phyloP scores from a whole-genome alignment of 768 basidiomycete genomes.

The Termitomyces heimii region DNA sequence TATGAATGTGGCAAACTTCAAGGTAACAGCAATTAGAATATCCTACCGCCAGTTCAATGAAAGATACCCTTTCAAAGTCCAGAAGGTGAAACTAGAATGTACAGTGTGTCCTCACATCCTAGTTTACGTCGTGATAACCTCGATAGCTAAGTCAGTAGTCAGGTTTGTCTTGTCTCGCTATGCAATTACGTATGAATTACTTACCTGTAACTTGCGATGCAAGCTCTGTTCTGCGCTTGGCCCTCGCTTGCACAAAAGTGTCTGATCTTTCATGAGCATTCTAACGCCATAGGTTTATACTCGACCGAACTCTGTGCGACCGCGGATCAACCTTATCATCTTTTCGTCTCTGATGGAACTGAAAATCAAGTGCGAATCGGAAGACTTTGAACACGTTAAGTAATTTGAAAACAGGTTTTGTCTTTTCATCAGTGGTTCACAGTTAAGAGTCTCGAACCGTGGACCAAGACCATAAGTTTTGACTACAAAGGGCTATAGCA shows the following conservation, averaged over 20 bases:
- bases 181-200: background rate
- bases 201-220: background rate
- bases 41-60: conserved; percentile 19
- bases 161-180: conserved; percentile 4
- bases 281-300: conserved; percentile 32
- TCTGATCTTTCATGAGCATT: conserved; percentile 41
- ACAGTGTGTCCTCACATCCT: conserved; percentile 18
- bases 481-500: conserved; percentile 48
- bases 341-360: conserved; percentile 33
- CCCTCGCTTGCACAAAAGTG: conserved; percentile 40
- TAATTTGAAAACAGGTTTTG: conserved; percentile 34
- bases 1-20: background rate
- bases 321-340: conserved; percentile 37
- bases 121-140: background rate
- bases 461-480: conserved; percentile 27
- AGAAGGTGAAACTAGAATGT: conserved; percentile 26
- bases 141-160: conserved; percentile 43
- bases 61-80: conserved; percentile 28
- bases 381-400: conserved; percentile 43
- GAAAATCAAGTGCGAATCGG: conserved; percentile 27
- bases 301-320: conserved; percentile 40
- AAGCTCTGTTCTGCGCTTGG: conserved; percentile 48
- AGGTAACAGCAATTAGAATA: conserved; percentile 27
- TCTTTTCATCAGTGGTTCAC: conserved; percentile 34
- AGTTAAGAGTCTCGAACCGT: conserved; percentile 24